Conservation (phyloP, 139 green algal genomes). For the Chlamydomonas schloesseri region DNA sequence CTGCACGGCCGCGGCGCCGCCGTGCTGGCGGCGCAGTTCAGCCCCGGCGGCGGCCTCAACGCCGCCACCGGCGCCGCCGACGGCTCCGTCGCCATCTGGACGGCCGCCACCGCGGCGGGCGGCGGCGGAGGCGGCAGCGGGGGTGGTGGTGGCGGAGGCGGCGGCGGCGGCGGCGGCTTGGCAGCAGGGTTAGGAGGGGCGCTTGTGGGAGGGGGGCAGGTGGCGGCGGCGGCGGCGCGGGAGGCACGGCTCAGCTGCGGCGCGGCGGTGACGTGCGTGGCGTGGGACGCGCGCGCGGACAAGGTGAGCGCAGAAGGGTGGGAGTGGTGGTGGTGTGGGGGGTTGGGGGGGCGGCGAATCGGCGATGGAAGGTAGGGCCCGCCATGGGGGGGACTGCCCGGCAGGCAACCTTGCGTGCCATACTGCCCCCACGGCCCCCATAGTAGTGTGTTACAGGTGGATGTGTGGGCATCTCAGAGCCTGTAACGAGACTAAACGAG, state of each 20-base stretch:
- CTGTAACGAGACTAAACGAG: no score
- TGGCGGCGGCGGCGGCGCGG: slow-evolving; percentile 1
- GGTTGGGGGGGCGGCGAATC: background rate
- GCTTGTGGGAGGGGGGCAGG: no score
- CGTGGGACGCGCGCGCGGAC: slow-evolving; percentile 66
- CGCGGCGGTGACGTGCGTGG: slow-evolving; percentile 45
- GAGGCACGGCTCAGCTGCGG: slow-evolving; percentile 49
- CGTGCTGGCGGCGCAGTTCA: slow-evolving; percentile 27
- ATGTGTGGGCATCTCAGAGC: no score
- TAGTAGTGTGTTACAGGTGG: no score
- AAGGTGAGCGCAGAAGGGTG: slow-evolving; percentile 33
- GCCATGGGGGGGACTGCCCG: no score
- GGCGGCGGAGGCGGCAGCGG: slow-evolving; percentile 18
- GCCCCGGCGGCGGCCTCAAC: slow-evolving; percentile 1
- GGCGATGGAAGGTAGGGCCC: no score
- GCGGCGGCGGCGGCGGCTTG: no score
- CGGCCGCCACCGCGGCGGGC: background rate
- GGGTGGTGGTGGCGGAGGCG: slow-evolving; percentile 16
- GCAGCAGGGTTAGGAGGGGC: no score
- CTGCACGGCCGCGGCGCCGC: slow-evolving; percentile 11
- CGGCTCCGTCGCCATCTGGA: slow-evolving; percentile 3
- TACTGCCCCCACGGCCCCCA: no score
- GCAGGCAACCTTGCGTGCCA: no score
- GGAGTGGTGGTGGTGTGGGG: no score
- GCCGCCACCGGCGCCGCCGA: slow-evolving; percentile 24